phyloP scores from a whole-genome alignment of 1,284 basidiomycete species.

The Veloporphyrellus conicus region DNA sequence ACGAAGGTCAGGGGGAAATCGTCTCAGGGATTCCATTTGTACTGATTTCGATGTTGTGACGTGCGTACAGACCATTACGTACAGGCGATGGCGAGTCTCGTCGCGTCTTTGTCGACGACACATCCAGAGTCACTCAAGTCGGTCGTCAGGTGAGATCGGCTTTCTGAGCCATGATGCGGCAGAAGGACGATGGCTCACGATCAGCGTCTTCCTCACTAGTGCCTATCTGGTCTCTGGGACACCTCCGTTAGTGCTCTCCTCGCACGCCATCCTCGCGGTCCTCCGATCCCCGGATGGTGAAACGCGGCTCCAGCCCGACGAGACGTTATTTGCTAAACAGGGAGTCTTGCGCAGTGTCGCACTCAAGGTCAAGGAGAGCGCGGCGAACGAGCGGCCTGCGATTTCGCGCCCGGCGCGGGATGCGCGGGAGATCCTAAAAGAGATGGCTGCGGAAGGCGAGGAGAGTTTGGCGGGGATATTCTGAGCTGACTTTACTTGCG shows the following conservation, averaged over 20 bases:
- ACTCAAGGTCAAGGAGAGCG: constrained; percentile 70
- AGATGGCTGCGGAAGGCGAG: constrained; percentile 26
- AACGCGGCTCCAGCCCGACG: constrained; percentile 10
- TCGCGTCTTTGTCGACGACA: constrained; percentile 61
- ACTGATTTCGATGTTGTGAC: background rate
- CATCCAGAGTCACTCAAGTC: constrained; percentile 64
- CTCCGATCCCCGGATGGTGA: constrained; percentile 9
- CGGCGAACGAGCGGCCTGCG: constrained; percentile 66
- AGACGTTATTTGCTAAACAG: constrained; percentile 65
- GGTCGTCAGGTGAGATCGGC: constrained; percentile 58
- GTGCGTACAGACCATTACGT: constrained; percentile 61
- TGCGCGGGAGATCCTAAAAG: constrained; percentile 71
- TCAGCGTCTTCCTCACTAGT: constrained; percentile 27
- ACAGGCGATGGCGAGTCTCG: constrained; percentile 63
- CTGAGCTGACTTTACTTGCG: constrained; percentile 5
- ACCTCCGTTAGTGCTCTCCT: constrained; percentile 58
- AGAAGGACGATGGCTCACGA: background rate
- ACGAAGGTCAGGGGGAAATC: constrained; percentile 53
- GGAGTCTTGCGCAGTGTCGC: constrained; percentile 61
- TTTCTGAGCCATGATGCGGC: background rate
- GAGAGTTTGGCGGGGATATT: constrained; percentile 29
- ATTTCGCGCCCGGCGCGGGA: constrained; percentile 83
- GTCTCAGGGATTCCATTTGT: accelerated
- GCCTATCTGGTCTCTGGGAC: constrained; percentile 60
- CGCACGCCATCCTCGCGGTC: constrained; percentile 56